Percentiles rank a stretch among this genome's conserved stretches.
Conservation (phyloP, 768 basidiomycete species). For the Leccinum subtestaceum region DNA sequence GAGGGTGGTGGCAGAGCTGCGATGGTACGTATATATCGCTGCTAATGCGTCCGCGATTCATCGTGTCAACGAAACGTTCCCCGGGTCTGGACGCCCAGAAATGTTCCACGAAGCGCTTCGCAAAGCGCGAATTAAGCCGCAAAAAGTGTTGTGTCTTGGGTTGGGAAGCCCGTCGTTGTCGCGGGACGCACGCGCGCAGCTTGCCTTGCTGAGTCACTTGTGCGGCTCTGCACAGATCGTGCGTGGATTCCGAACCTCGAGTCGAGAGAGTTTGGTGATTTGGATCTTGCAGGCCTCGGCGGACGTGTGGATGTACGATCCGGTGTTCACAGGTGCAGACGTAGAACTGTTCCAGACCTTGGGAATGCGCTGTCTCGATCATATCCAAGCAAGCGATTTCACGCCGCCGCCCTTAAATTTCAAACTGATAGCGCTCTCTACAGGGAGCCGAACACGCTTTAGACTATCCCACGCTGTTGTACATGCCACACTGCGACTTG, state of each 20-base stretch:
- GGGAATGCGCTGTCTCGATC: conserved; percentile 36
- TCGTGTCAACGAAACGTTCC: background rate
- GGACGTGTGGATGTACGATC: conserved; percentile 61
- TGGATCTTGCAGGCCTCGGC: conserved; percentile 42
- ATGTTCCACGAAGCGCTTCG: conserved; percentile 35
- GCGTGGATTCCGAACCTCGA: conserved; percentile 32
- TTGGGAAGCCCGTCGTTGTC: conserved; percentile 70
- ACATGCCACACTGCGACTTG: conserved; percentile 80
- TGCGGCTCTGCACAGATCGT: conserved; percentile 59
- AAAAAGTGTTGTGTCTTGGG: conserved; percentile 62
- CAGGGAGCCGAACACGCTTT: conserved; percentile 36
- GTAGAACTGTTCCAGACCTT: conserved; percentile 42
- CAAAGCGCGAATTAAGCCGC: conserved; percentile 21
- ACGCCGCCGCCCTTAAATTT: conserved; percentile 1
- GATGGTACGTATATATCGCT: conserved; percentile 43
- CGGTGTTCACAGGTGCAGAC: conserved; percentile 69
- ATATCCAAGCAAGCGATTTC: conserved; percentile 50
- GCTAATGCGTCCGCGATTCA: conserved; percentile 14
- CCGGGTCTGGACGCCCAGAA: conserved; percentile 27
- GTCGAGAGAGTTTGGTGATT: background rate
- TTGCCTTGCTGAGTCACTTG: conserved; percentile 59
- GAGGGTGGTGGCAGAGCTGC: conserved; percentile 55
- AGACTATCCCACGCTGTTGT: conserved; percentile 55
- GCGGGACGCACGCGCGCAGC: conserved; percentile 60
- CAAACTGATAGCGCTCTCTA: conserved; percentile 9